Evolutionary conservation across 345 rosid species (phyloP).

Genomic region (Geranium brycei): DNA sequence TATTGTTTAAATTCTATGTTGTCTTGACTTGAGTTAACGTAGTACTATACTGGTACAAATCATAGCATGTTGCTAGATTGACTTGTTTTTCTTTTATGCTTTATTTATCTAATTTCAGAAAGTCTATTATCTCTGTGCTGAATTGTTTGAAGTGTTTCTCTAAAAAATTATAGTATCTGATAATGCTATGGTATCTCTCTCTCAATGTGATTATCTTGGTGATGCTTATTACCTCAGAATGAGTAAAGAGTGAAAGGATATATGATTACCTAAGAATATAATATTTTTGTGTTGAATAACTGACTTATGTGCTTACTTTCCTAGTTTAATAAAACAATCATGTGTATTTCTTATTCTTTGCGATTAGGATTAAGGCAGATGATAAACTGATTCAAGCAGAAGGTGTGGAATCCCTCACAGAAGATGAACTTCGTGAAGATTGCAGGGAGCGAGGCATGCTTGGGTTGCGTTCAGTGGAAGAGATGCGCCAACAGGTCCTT

Average conservation of each 20-base stretch:
- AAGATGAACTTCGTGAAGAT: constrained; percentile 64
- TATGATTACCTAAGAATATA: not conserved
- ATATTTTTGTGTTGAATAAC: not conserved
- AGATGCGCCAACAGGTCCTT: constrained; percentile 67
- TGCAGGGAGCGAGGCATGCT: constrained; percentile 74
- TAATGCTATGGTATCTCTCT: not conserved
- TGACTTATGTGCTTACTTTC: not conserved
- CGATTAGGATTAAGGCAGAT: constrained; percentile 51
- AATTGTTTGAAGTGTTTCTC: not conserved
- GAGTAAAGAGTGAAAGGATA: not conserved
- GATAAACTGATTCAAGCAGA: constrained; percentile 57
- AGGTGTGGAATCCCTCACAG: constrained; percentile 61
- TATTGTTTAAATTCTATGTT: no score
- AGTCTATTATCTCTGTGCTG: not conserved
- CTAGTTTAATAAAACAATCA: not conserved
- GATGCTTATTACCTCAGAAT: not conserved
- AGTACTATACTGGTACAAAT: not conserved
- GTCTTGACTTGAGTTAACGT: not conserved
- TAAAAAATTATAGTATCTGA: not conserved
- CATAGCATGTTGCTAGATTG: not conserved
- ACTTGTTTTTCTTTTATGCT: no score
- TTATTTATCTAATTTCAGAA: not conserved
- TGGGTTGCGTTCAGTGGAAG: constrained; percentile 50
- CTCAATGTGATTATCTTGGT: not conserved
- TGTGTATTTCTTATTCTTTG: not conserved